A percentile compares a stretch with the other conserved stretches of the same genome.
Evolutionary conservation across 805 yeast genomes (phyloP).

Genomic region (Kodamaea sagamina): DNA sequence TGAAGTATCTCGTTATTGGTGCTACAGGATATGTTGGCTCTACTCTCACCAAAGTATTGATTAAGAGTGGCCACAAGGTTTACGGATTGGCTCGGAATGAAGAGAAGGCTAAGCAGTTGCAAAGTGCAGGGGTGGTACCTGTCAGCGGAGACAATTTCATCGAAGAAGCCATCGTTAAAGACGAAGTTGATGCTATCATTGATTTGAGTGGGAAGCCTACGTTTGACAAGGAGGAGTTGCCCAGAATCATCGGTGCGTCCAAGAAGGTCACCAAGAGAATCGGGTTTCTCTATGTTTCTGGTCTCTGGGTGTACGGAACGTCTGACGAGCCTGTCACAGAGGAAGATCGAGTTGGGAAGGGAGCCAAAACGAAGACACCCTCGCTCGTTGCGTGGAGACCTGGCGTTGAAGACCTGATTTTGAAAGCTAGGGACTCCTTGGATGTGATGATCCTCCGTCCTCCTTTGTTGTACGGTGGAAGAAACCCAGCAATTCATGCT

Average conservation of each 20-base stretch:
- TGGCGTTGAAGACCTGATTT: neutral
- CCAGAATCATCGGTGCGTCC: neutral
- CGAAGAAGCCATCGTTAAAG: neutral
- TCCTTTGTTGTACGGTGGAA: neutral
- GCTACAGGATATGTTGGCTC: neutral
- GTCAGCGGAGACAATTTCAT: neutral
- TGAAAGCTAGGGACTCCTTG: neutral
- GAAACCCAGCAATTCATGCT: neutral
- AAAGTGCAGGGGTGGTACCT: neutral
- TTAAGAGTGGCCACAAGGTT: neutral
- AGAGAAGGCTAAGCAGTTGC: neutral
- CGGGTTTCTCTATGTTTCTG: neutral
- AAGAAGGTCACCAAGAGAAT: neutral
- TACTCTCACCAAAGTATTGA: neutral
- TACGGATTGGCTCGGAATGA: neutral
- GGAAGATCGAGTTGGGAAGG: neutral
- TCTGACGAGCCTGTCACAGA: neutral
- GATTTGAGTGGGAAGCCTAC: neutral
- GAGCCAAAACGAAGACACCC: neutral
- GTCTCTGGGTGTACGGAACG: neutral
- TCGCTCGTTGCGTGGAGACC: neutral
- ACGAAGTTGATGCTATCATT: neutral
- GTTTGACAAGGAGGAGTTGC: neutral
- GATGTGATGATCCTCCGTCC: constrained; percentile 2
- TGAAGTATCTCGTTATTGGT: constrained; percentile 1